Base-by-base conservation (phyloP, 1,284 basidiomycete genomes). In the Grifola frondosa region DNA sequence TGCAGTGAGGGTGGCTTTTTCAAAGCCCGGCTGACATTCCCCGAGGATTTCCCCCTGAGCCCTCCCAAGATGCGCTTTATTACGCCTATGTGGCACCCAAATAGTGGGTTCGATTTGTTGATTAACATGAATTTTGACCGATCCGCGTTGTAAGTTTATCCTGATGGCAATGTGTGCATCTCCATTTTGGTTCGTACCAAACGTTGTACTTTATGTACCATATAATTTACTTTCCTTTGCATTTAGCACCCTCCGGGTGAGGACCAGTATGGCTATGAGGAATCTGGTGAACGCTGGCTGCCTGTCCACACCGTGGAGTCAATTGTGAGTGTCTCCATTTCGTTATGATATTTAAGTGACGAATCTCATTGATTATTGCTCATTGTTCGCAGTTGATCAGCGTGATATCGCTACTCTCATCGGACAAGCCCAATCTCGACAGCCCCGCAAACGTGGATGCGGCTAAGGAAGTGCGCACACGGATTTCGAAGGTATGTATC, bases 31-130 rank as follows among this genome's bases (percentile, higher is more conserved):
- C 70, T 97, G 50, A 77, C 82, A 6, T 97, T 97, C 68, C 94
- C 94, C 16, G 71, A 80, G 22, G 92, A 97, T 65, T 99, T 88
- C 65, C 96, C 96, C 15, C 70, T 97, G 40, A 73, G 86, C 28
- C 96, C 96, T 15, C 96, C 96, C 28, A 96, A 91, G 80, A 93
- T 99, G 91, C 82, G 82, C 43, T 99, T 99, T 65, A 78, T 89
- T 52, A 94, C 94, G 5, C 84, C 84, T 48, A 98, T 99, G 95
- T 98, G 96, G 96, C 96, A 99, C 69, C 96, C 97, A 11, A 99
- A 97, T 68, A 91, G 95, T 96, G 53, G 60, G 58, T 48, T 29
- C 10, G 16, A 5, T 24, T 13, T 11, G 4, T 29, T 17, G 80
- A 65, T 30, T 32, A 26, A 46, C 34, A 28, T 33, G 34, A n/a